Conservation (phyloP, 2,329 filamentous ascomycete genomes). For the Sporothrix schenckii region DNA sequence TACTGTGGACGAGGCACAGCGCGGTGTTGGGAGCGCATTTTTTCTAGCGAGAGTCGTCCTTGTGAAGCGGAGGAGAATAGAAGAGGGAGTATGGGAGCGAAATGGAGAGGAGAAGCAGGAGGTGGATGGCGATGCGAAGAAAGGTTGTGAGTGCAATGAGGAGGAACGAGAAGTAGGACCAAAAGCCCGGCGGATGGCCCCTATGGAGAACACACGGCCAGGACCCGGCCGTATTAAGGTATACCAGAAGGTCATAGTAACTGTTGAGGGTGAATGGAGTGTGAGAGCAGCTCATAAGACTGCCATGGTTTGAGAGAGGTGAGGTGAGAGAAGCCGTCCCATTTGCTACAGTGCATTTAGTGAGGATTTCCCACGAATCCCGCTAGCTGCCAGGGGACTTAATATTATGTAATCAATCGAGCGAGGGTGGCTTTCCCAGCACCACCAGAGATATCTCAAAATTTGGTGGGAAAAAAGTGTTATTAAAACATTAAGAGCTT, state of each 20-base stretch:
- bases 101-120: background rate
- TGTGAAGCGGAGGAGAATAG: background rate
- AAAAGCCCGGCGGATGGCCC: background rate
- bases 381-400: background rate
- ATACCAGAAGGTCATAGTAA: background rate
- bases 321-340: constrained; percentile 1
- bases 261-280: background rate
- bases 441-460: background rate
- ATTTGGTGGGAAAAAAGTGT: too few relatives aligned
- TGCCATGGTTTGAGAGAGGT: background rate
- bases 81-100: background rate
- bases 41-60: background rate
- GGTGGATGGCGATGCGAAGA: background rate
- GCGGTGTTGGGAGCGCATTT: background rate
- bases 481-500: background rate
- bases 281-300: background rate
- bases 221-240: background rate
- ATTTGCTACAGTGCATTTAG: constrained; percentile 4
- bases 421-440: background rate
- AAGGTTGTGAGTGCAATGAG: background rate
- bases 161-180: background rate
- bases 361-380: background rate
- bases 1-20: background rate
- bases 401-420: constrained; percentile 10
- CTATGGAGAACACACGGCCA: background rate